These are phyloP conservation scores for Staphylotrichum tortipilum DNA, from an alignment of 495 filamentous ascomycete species.

Conservation along the genomic window DNA sequence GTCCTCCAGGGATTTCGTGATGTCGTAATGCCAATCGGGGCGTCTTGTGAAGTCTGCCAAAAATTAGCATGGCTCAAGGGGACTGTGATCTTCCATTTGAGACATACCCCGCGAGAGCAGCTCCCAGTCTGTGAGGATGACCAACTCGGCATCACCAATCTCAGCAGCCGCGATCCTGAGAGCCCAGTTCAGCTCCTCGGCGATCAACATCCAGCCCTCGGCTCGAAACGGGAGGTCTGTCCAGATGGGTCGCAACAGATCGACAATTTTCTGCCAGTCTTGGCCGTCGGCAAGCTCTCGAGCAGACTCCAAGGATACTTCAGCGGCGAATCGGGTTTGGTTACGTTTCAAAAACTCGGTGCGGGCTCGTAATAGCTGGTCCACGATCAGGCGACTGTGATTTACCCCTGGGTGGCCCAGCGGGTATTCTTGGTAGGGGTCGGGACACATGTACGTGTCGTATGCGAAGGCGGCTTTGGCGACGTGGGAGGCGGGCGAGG, in stretches of 20 bases:
- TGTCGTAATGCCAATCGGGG: slow-evolving; percentile 59
- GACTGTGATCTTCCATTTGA: neutral
- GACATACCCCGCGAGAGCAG: slow-evolving; percentile 58
- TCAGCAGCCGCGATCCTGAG: slow-evolving; percentile 64
- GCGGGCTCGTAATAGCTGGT: slow-evolving; percentile 51
- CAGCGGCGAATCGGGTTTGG: slow-evolving; percentile 58
- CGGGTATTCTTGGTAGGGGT: slow-evolving; percentile 63
- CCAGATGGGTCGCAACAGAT: slow-evolving; percentile 65
- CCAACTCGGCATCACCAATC: slow-evolving; percentile 51
- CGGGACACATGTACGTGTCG: slow-evolving; percentile 77
- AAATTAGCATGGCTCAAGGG: slow-evolving; percentile 5
- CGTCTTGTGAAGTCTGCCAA: slow-evolving; percentile 50
- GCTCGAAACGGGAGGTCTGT: slow-evolving; percentile 60
- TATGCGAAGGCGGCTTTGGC: slow-evolving; percentile 61
- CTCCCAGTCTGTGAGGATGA: slow-evolving; percentile 79
- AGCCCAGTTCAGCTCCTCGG: slow-evolving; percentile 63
- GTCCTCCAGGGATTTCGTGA: slow-evolving; percentile 58
- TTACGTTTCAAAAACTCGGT: slow-evolving; percentile 54
- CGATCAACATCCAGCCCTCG: slow-evolving; percentile 74
- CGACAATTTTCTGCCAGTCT: slow-evolving; percentile 57
- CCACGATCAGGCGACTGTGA: slow-evolving; percentile 55
- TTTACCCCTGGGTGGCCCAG: slow-evolving; percentile 49
- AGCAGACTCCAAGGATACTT: slow-evolving; percentile 59
- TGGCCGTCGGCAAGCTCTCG: slow-evolving; percentile 55
- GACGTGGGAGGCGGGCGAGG: slow-evolving; percentile 59